phyloP scores from a whole-genome alignment of 345 rosid genomes.

The Angophora floribunda region DNA sequence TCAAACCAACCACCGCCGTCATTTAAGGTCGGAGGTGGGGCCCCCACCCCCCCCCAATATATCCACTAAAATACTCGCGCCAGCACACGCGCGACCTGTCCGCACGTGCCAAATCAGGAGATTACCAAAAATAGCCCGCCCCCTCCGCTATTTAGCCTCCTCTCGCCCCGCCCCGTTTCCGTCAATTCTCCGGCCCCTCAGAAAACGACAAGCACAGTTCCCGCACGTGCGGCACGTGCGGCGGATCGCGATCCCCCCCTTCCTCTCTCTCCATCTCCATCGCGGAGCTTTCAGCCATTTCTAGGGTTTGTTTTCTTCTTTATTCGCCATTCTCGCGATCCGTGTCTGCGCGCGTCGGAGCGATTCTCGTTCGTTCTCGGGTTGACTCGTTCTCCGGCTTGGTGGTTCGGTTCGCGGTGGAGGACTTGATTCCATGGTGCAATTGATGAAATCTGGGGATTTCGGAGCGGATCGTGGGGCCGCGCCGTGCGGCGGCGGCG shows the following conservation, averaged over 20 bases:
- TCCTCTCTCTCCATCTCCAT: background rate
- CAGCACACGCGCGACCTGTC: conserved; percentile 19
- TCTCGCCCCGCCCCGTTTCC: background rate
- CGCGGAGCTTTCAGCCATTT: background rate
- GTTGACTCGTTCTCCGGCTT: background rate
- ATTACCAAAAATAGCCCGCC: background rate
- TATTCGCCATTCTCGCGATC: background rate
- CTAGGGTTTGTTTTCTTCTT: background rate
- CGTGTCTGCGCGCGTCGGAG: background rate
- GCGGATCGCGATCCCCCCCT: background rate
- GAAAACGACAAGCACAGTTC: background rate
- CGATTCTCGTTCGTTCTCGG: background rate
- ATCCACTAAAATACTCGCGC: background rate
- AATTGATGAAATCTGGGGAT: conserved; percentile 66
- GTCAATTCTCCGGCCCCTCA: background rate
- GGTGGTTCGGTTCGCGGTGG: background rate
- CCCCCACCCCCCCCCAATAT: background rate
- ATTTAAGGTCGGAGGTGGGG: background rate
- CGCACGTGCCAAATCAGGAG: conserved; percentile 10
- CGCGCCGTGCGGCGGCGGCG: conserved; percentile 26
- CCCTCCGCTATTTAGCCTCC: background rate
- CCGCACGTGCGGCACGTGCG: conserved; percentile 8
- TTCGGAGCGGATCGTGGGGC: conserved; percentile 1
- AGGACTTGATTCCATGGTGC: conserved; percentile 43
- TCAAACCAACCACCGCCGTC: conserved; percentile 15